phyloP scores from a whole-genome alignment of 164 flowering plant species.

The Litsea cubeba region DNA sequence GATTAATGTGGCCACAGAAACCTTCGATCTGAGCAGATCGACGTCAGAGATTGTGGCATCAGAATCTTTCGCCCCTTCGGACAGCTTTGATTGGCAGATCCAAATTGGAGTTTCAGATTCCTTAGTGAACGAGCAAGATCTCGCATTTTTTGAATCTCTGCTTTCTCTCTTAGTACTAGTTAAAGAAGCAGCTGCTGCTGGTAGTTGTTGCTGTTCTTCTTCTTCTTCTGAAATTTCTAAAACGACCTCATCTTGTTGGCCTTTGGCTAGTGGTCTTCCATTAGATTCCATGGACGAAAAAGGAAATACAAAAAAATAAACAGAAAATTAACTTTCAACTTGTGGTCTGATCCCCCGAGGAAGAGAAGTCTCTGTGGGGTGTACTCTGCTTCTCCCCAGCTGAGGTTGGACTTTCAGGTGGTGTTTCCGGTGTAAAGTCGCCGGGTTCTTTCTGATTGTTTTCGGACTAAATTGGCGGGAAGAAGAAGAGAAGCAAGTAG shows the following conservation, averaged over 20 bases:
- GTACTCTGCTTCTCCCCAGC: too few species aligned
- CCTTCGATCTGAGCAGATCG: conserved; percentile 1
- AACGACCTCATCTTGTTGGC: conserved; percentile 26
- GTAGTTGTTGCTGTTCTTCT: not conserved
- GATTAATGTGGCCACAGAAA: conserved; percentile 14
- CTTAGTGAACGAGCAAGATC: not conserved
- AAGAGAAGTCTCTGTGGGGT: too few species aligned
- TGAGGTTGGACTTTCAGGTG: too few species aligned
- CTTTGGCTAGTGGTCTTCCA: not conserved
- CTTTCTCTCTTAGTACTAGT: not conserved
- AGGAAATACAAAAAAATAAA: too few species aligned
- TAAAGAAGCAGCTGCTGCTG: conserved; percentile 14
- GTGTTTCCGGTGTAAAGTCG: too few species aligned
- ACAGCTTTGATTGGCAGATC: not conserved
- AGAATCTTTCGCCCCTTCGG: not conserved
- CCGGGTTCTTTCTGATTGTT: too few species aligned
- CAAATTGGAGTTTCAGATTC: conserved; percentile 5
- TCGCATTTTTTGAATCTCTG: not conserved
- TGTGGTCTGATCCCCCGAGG: too few species aligned
- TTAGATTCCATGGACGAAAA: too few species aligned
- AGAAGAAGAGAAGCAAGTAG: too few species aligned
- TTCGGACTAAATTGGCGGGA: too few species aligned
- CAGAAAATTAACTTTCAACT: too few species aligned
- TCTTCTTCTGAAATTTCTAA: conserved; percentile 18
- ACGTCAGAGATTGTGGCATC: not conserved